Conservation (phyloP, 805 yeast species). For the Saccharomycopsis amapae region DNA sequence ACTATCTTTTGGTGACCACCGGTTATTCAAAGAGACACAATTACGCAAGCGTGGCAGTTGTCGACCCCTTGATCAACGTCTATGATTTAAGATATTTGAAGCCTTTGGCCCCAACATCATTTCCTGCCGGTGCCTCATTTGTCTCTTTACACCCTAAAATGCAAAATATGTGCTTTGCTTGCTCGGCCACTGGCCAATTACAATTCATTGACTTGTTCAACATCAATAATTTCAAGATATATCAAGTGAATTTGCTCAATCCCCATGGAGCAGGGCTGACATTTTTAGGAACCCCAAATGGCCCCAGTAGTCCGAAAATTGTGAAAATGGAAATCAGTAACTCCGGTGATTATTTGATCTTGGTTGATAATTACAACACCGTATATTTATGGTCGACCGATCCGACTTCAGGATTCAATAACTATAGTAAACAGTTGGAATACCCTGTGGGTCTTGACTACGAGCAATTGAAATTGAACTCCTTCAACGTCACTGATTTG, state of each 20-base stretch:
- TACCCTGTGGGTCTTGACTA: slow-evolving; percentile 42
- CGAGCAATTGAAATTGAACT: slow-evolving; percentile 27
- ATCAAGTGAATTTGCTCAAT: slow-evolving; percentile 50
- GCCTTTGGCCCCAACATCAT: slow-evolving; percentile 72
- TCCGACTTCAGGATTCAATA: slow-evolving; percentile 35
- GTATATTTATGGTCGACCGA: slow-evolving; percentile 64
- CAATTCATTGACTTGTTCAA: slow-evolving; percentile 80
- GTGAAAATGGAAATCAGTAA: slow-evolving; percentile 19
- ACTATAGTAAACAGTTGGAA: slow-evolving; percentile 41
- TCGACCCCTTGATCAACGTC: slow-evolving; percentile 78
- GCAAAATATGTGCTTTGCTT: slow-evolving; percentile 67
- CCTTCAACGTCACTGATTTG: slow-evolving; percentile 35
- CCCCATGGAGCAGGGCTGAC: slow-evolving; percentile 26
- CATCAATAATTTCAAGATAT: slow-evolving; percentile 58
- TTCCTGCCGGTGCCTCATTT: slow-evolving; percentile 85
- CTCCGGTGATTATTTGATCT: slow-evolving; percentile 69
- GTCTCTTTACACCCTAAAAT: slow-evolving; percentile 82
- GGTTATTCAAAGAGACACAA: slow-evolving; percentile 69
- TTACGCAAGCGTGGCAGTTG: slow-evolving; percentile 31
- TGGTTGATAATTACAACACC: slow-evolving; percentile 56
- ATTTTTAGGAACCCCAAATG: slow-evolving; percentile 30
- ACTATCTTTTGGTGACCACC: slow-evolving; percentile 65
- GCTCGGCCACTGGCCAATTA: slow-evolving; percentile 72
- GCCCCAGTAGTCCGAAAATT: background rate
- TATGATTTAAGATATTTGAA: slow-evolving; percentile 71